Conservation (phyloP, 2,329 filamentous ascomycete species). For the Leptoxyphium fumago region DNA sequence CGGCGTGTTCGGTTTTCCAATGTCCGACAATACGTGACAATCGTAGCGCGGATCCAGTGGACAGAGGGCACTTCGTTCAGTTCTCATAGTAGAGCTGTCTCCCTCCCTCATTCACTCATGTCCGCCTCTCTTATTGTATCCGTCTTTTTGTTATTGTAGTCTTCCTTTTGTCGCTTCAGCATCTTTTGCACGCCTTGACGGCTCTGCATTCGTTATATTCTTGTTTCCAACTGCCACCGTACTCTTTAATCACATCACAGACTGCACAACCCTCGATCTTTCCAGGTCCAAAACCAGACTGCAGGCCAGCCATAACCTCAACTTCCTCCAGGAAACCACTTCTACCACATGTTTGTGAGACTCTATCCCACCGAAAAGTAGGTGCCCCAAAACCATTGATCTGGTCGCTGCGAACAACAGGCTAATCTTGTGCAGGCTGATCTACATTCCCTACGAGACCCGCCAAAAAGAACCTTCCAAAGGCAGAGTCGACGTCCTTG, state of each 20-base stretch:
- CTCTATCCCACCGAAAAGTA: constrained; percentile 19
- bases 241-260: background rate
- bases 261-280: background rate
- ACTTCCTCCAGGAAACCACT: constrained; percentile 1
- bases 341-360: constrained; percentile 20
- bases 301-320: constrained; percentile 12
- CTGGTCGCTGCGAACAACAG: background rate
- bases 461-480: constrained; percentile 8
- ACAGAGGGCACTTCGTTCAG: no score
- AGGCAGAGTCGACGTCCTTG: background rate
- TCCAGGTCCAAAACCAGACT: constrained; percentile 3
- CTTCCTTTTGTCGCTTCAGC: constrained; percentile 22
- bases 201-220: constrained; percentile 10
- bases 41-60: background rate
- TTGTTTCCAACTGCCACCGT: constrained; percentile 7
- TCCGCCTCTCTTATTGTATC: background rate
- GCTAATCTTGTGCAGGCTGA: constrained; percentile 9
- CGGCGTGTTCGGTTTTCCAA: background rate
- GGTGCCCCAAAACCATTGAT: background rate
- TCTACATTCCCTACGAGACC: constrained; percentile 16
- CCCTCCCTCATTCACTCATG: constrained; percentile 5
- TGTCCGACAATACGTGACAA: background rate
- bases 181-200: constrained; percentile 17
- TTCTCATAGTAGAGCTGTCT: constrained; percentile 2
- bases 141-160: constrained; percentile 14